A percentile compares a stretch with the other conserved stretches of the same genome.
phyloP scores from a whole-genome alignment of 306 rosid genomes.

The Acacia confusa region DNA sequence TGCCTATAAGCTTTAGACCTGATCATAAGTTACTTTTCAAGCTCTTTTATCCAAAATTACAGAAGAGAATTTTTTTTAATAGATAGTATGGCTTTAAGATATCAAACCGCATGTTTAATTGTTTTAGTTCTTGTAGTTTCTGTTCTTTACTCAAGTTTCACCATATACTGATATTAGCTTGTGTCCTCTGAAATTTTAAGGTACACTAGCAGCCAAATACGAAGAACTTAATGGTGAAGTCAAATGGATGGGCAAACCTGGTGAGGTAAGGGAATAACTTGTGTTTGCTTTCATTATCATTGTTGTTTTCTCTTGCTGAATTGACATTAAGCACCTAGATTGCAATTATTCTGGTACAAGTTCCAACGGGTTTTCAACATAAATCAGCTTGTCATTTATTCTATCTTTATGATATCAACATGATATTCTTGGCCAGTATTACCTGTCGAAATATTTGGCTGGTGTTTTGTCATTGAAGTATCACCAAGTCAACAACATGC shows the following conservation, averaged over 20 bases:
- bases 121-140: not conserved
- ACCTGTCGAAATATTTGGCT: slow-evolving; percentile 26
- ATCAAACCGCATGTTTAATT: slow-evolving; percentile 2
- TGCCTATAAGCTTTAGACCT: not conserved
- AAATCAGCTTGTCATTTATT: slow-evolving; percentile 1
- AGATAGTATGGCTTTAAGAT: not conserved
- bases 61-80: slow-evolving; percentile 1
- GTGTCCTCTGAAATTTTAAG: slow-evolving; percentile 40
- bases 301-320: slow-evolving; percentile 19
- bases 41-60: not conserved
- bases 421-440: slow-evolving; percentile 2
- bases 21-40: not conserved
- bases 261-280: slow-evolving; percentile 53
- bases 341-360: not conserved
- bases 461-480: not conserved
- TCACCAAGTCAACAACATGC: slow-evolving; percentile 19
- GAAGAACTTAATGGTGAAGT: slow-evolving; percentile 96
- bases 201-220: slow-evolving; percentile 83
- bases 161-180: slow-evolving; percentile 13
- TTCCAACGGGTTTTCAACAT: not conserved
- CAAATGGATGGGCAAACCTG: slow-evolving; percentile 99
- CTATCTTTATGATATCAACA: not conserved
- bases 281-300: not conserved
- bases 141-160: slow-evolving; percentile 15
- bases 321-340: slow-evolving; percentile 15